These are phyloP conservation scores for Suaeda aralocaspica DNA, from an alignment of 148 eudicot species.

Conservation along the genomic window DNA sequence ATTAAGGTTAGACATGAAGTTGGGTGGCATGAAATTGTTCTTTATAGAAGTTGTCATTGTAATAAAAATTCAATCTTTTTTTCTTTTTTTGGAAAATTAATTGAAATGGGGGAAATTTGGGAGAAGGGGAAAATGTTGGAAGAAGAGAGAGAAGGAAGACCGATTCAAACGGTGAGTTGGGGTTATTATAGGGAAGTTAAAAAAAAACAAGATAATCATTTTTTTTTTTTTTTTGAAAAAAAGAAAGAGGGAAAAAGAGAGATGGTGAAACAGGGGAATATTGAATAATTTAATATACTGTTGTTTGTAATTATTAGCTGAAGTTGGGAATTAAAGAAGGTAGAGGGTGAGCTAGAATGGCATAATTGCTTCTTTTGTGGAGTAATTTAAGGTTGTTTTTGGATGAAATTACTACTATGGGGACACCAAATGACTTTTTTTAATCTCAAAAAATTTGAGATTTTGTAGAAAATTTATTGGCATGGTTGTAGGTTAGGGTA, in stretches of 20 bases:
- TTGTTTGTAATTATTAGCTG: constrained; percentile 7
- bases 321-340: not conserved
- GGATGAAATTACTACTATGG: not conserved
- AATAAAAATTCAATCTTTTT: constrained; percentile 5
- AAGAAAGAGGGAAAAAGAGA: constrained; percentile 18
- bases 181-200: constrained; percentile 4
- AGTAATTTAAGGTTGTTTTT: constrained; percentile 9
- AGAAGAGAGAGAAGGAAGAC: constrained; percentile 22
- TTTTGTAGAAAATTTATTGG: no score
- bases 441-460: no score
- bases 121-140: constrained; percentile 7
- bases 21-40: constrained; percentile 57
- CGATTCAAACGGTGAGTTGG: constrained; percentile 43
- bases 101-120: not conserved
- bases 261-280: constrained; percentile 5
- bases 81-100: not conserved
- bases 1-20: constrained; percentile 55
- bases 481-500: no score
- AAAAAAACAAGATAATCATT: not conserved
- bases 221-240: no score
- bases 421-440: not conserved
- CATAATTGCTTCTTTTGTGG: constrained; percentile 19
- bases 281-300: no score
- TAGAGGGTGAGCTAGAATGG: not conserved
- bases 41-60: constrained; percentile 34